Conservation (phyloP, 305 asterid genomes). For the Rubia tinctorum region DNA sequence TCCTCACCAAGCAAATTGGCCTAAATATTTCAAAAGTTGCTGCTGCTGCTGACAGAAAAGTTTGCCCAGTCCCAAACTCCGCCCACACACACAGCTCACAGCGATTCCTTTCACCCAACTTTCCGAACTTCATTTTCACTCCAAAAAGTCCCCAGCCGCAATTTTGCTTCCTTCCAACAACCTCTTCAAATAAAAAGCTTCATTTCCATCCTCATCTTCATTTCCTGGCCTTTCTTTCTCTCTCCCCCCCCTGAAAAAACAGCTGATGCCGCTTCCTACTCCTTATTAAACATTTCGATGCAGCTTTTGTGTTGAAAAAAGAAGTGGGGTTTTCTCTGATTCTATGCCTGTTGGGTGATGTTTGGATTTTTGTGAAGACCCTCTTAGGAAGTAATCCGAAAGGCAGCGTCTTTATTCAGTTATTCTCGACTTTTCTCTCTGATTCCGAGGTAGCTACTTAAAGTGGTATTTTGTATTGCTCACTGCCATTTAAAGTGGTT, state of each 20-base stretch:
- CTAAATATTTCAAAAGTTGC: background rate
- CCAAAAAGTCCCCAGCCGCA: slow-evolving; percentile 1
- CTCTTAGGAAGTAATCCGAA: background rate
- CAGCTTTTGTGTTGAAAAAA: background rate
- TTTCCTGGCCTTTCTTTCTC: background rate
- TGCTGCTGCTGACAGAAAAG: background rate
- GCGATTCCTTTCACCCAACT: background rate
- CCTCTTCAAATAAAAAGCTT: background rate
- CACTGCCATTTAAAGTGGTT: background rate
- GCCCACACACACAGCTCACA: background rate
- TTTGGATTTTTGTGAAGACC: slow-evolving; percentile 7
- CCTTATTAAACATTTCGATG: background rate
- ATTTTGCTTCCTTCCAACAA: background rate
- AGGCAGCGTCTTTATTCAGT: background rate
- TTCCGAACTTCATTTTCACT: background rate
- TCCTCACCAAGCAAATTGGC: background rate
- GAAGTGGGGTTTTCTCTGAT: slow-evolving; percentile 12
- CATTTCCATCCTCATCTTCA: slow-evolving; percentile 1
- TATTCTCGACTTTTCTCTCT: background rate
- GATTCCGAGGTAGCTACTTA: background rate
- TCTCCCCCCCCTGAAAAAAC: background rate
- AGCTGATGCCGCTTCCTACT: background rate
- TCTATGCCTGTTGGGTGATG: slow-evolving; percentile 11
- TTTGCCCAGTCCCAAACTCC: background rate
- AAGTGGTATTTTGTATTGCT: slow-evolving; percentile 4